A percentile compares a stretch with the other conserved stretches of the same genome.
Evolutionary conservation across 225 moss, liverwort and hornwort genomes (phyloP).

Genomic region (Lunularia cruciata): DNA sequence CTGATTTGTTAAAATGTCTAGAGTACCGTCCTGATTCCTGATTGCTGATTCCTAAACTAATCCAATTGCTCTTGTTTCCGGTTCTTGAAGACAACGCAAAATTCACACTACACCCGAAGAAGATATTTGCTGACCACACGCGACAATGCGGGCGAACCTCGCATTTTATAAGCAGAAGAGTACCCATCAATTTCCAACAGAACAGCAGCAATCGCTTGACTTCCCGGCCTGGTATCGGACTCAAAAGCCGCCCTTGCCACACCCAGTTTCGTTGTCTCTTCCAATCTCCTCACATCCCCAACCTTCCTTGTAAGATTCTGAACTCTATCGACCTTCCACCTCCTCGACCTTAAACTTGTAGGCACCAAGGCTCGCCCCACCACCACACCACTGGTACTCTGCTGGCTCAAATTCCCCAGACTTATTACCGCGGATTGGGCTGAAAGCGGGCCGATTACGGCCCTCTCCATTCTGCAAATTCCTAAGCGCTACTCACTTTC

Average conservation of each 20-base stretch:
- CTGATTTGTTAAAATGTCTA: not conserved
- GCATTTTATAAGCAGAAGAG: too few relatives aligned
- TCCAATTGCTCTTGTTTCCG: too few relatives aligned
- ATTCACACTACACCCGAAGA: too few relatives aligned
- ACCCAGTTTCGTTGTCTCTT: conserved; percentile 3
- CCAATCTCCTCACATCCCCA: not conserved
- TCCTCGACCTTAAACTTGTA: conserved; percentile 3
- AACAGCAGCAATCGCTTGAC: conserved; percentile 39
- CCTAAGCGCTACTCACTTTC: too few relatives aligned
- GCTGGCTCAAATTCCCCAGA: conserved; percentile 3
- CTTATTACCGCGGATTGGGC: not conserved
- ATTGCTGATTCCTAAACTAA: too few relatives aligned
- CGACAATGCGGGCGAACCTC: not conserved
- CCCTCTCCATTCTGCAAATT: conserved; percentile 24
- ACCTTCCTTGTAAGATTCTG: not conserved
- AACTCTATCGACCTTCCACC: conserved; percentile 1
- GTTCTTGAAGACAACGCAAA: too few relatives aligned
- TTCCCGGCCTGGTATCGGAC: conserved; percentile 24
- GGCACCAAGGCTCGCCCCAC: not conserved
- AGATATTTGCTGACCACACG: not conserved
- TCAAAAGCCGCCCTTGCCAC: conserved; percentile 19
- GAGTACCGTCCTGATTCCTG: too few relatives aligned
- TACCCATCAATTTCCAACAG: conserved; percentile 92
- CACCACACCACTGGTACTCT: not conserved
- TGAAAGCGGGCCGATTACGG: conserved; percentile 3